These are phyloP conservation scores for Russula brevipes DNA, from an alignment of 768 basidiomycete species.

Conservation along the genomic window DNA sequence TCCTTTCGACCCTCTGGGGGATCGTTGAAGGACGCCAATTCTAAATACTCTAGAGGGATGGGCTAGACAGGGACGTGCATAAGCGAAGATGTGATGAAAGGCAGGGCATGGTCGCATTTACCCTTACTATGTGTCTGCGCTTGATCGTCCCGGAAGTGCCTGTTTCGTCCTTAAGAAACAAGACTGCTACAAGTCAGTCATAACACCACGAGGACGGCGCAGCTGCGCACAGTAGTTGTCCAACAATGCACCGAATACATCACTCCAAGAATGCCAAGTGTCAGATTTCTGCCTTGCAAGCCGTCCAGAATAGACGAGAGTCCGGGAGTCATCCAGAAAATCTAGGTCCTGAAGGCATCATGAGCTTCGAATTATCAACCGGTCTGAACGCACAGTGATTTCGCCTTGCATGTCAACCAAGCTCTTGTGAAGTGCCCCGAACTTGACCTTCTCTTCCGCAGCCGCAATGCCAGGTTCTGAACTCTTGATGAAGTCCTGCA, in stretches of 20 bases:
- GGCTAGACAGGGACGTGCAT: conserved; percentile 45
- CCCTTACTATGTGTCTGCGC: conserved; percentile 59
- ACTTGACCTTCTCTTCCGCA: conserved; percentile 87
- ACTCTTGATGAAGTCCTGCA: conserved; percentile 72
- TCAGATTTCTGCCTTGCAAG: conserved; percentile 59
- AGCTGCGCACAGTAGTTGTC: conserved; percentile 67
- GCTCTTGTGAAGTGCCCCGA: conserved; percentile 75
- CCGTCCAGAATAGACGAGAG: conserved; percentile 61
- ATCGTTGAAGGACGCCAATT: conserved; percentile 57
- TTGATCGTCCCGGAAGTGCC: conserved; percentile 43
- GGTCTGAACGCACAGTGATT: conserved; percentile 54
- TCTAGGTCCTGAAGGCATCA: conserved; percentile 64
- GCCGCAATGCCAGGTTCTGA: conserved; percentile 88
- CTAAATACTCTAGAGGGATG: conserved; percentile 73
- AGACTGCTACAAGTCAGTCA: conserved; percentile 39
- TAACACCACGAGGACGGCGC: not conserved
- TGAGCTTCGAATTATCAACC: conserved; percentile 10
- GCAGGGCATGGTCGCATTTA: conserved; percentile 34
- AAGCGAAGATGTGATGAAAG: not conserved
- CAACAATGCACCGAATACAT: conserved; percentile 59
- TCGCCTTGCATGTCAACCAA: conserved; percentile 72
- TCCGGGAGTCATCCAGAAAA: conserved; percentile 68
- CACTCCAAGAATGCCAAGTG: conserved; percentile 65
- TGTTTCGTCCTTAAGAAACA: conserved; percentile 59
- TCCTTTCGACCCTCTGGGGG: conserved; percentile 62